phyloP scores from a whole-genome alignment of 2,329 filamentous ascomycete species.

The Anthostomella pinea region DNA sequence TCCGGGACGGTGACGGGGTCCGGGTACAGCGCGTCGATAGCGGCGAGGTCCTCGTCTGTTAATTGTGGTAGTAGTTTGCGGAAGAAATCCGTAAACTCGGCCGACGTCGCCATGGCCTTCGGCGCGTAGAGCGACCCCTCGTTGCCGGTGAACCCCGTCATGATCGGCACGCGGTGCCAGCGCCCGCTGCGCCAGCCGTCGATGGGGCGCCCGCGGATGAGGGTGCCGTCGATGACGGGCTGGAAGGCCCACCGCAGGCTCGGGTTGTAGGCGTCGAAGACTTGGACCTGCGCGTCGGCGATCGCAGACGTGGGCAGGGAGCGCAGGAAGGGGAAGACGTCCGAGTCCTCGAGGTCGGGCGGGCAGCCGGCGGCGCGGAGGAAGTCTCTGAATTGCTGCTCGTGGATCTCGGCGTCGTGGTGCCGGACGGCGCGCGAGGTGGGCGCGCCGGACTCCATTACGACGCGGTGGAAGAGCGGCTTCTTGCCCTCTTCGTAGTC shows the following conservation, averaged over 20 bases:
- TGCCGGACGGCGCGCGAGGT: conserved; percentile 38
- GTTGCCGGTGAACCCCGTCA: conserved; percentile 43
- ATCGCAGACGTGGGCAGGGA: conserved; percentile 31
- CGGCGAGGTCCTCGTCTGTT: conserved; percentile 32
- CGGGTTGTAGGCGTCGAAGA: conserved; percentile 34
- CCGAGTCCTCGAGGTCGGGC: conserved; percentile 40
- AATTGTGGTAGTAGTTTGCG: conserved; percentile 38
- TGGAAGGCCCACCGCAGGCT: conserved; percentile 49
- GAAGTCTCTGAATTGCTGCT: conserved; percentile 47
- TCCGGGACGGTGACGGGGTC: conserved; percentile 32
- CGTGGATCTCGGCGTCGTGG: conserved; percentile 46
- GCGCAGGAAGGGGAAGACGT: conserved; percentile 45
- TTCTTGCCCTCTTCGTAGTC: conserved; percentile 34
- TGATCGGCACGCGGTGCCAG: conserved; percentile 35
- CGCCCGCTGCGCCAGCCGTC: conserved; percentile 23
- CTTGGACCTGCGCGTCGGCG: conserved; percentile 31
- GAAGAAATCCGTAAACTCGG: conserved; percentile 39
- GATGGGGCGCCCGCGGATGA: conserved; percentile 27
- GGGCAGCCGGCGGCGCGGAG: conserved; percentile 44
- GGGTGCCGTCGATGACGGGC: conserved; percentile 44
- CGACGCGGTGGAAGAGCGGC: conserved; percentile 36
- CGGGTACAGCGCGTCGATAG: conserved; percentile 38
- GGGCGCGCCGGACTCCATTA: conserved; percentile 39
- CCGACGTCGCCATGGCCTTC: conserved; percentile 31
- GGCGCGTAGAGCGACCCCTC: conserved; percentile 43